These are phyloP conservation scores for Porodaedalea pini DNA, from an alignment of 1,284 basidiomycete genomes.

Conservation along the genomic window DNA sequence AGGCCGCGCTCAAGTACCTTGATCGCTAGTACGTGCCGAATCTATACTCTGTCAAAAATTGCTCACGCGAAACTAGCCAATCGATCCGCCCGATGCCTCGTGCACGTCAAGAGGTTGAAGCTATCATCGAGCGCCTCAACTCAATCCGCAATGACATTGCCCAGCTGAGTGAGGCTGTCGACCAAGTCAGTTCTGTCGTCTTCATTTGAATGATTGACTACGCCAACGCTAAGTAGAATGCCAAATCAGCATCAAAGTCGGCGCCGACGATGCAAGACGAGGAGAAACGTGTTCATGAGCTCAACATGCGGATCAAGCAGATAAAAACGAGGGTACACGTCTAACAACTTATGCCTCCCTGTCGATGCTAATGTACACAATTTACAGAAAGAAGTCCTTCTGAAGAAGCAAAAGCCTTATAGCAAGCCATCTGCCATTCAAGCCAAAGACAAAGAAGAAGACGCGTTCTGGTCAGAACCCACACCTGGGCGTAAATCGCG, in stretches of 20 bases:
- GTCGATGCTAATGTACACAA: neutral
- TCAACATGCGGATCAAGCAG: conserved; percentile 50
- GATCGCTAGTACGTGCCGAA: conserved; percentile 59
- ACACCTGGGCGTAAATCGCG: conserved; percentile 1
- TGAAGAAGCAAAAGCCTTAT: conserved; percentile 26
- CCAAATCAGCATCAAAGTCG: conserved; percentile 35
- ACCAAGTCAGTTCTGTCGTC: conserved; percentile 46
- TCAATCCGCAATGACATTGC: conserved; percentile 51
- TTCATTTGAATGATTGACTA: conserved; percentile 14
- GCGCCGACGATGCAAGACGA: conserved; percentile 49
- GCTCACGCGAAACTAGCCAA: conserved; percentile 37
- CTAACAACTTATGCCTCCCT: neutral
- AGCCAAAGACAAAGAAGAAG: conserved; percentile 15
- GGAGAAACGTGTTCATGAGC: conserved; percentile 51
- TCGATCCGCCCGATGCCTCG: conserved; percentile 70
- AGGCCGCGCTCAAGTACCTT: conserved; percentile 69
- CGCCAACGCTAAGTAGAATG: conserved; percentile 33
- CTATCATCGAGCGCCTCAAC: conserved; percentile 52
- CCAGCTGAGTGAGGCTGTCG: conserved; percentile 42
- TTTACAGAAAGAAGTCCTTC: conserved; percentile 42
- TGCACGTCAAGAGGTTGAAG: conserved; percentile 52
- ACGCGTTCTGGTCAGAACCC: conserved; percentile 19
- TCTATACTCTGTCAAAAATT: conserved; percentile 1
- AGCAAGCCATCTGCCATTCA: neutral
- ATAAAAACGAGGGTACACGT: conserved; percentile 53